Evolutionary conservation across 148 eudicot genomes (phyloP).

Genomic region (Arbutus unedo): DNA sequence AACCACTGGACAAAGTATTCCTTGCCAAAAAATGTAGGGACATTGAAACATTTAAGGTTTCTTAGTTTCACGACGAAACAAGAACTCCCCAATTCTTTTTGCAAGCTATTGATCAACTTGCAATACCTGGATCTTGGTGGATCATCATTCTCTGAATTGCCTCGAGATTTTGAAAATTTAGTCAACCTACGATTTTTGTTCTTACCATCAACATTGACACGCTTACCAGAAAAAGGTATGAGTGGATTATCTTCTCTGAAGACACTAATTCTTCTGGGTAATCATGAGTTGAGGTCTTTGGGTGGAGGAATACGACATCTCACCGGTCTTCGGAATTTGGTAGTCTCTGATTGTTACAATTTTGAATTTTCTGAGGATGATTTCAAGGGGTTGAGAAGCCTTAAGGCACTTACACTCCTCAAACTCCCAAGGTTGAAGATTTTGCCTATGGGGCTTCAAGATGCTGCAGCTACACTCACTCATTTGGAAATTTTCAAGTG

Average conservation of each 20-base stretch:
- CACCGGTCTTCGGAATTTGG: not conserved
- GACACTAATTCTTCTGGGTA: not conserved
- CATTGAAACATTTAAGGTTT: not conserved
- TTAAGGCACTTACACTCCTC: not conserved
- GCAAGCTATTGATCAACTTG: not conserved
- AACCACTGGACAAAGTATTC: too few relatives aligned
- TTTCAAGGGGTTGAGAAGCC: not conserved
- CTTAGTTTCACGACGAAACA: not conserved
- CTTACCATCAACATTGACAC: not conserved
- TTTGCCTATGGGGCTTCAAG: not conserved
- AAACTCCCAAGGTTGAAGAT: not conserved
- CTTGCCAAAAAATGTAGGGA: not conserved
- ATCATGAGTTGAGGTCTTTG: not conserved
- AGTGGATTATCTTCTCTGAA: not conserved
- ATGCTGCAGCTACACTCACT: not conserved
- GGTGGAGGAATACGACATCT: not conserved
- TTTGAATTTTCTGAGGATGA: not conserved
- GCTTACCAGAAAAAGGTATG: not conserved
- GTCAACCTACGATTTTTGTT: not conserved
- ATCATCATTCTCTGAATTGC: not conserved
- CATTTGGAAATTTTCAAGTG: not conserved
- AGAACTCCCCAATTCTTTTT: not conserved
- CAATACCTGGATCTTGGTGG: not conserved
- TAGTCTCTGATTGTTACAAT: not conserved
- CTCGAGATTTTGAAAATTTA: not conserved